These are phyloP conservation scores for Fusarium veterinarium DNA, from an alignment of 2,329 filamentous ascomycete genomes.

Conservation along the genomic window DNA sequence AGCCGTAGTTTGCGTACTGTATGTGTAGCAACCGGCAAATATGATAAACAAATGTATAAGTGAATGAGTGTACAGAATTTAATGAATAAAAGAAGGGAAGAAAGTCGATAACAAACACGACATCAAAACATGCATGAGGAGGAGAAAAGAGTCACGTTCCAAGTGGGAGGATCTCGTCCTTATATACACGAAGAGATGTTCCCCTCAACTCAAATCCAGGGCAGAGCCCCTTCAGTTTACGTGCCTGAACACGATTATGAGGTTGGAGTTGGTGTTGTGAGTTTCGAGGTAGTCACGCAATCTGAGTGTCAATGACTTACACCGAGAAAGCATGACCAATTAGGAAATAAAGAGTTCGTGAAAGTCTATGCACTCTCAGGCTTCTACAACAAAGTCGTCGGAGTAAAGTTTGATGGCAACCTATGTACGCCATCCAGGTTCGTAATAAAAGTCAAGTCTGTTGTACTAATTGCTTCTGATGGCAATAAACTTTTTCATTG, in stretches of 20 bases:
- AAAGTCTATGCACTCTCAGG: not conserved
- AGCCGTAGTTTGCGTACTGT: not conserved
- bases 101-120: not conserved
- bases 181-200: not conserved
- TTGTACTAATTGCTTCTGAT: not conserved
- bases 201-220: not conserved
- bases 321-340: not conserved
- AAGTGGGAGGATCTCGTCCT: not conserved
- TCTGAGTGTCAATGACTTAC: not conserved
- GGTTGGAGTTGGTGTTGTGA: not conserved
- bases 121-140: not conserved
- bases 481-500: not conserved
- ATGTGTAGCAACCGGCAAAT: not conserved
- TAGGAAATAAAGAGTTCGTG: not conserved
- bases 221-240: not conserved
- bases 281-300: not conserved
- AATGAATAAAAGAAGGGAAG: not conserved
- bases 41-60: not conserved
- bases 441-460: not conserved
- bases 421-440: not conserved
- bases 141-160: not conserved
- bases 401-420: not conserved
- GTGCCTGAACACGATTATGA: not conserved
- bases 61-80: not conserved
- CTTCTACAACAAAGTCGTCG: not conserved